Evolutionary conservation across 2,329 filamentous ascomycete genomes (phyloP).

Genomic region (Colletotrichum sp.): DNA sequence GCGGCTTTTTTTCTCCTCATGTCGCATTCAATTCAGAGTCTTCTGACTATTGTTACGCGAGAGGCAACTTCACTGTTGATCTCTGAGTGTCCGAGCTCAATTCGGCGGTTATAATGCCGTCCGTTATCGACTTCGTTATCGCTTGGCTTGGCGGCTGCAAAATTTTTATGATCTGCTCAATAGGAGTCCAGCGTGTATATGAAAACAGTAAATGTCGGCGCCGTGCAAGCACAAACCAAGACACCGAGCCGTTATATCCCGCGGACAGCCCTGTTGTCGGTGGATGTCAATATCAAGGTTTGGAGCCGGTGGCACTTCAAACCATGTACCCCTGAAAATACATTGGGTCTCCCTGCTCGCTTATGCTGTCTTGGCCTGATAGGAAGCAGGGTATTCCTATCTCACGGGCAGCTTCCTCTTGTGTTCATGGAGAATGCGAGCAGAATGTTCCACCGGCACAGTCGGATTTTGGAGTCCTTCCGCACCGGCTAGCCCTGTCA

Average conservation of each 20-base stretch:
- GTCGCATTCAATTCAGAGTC: not conserved
- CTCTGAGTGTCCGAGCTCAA: not conserved
- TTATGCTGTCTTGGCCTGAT: not conserved
- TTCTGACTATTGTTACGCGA: not conserved
- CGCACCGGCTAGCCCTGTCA: not conserved
- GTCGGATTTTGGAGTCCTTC: not conserved
- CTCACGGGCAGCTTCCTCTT: not conserved
- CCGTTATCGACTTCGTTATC: not conserved
- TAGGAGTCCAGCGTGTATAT: not conserved
- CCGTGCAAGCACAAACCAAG: not conserved
- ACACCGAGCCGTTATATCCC: not conserved
- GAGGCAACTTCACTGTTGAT: not conserved
- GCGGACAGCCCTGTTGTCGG: not conserved
- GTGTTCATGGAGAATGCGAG: not conserved
- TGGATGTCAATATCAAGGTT: not conserved
- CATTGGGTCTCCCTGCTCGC: not conserved
- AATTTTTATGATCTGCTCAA: not conserved
- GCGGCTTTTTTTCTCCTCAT: not conserved
- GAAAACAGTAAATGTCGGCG: not conserved
- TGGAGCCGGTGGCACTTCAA: not conserved
- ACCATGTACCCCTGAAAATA: not conserved
- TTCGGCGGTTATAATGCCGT: not conserved
- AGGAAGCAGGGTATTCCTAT: not conserved
- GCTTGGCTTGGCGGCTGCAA: not conserved
- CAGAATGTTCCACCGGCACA: not conserved